Conservation (phyloP, 2,329 filamentous ascomycete genomes). For the Alternaria longipes region DNA sequence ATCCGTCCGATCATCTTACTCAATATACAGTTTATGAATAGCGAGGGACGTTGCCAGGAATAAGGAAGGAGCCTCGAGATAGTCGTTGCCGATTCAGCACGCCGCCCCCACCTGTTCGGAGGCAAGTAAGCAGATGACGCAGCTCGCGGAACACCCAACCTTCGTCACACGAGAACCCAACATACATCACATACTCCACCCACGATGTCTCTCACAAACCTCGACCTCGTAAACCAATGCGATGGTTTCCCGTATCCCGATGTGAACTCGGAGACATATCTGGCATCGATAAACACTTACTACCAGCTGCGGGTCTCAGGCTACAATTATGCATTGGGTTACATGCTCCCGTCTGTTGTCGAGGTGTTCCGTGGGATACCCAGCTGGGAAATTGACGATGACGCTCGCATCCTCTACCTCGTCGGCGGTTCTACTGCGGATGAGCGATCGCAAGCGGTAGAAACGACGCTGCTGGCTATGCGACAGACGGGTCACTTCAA, state of each 20-base stretch:
- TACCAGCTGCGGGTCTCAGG: constrained; percentile 73
- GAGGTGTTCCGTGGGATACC: constrained; percentile 64
- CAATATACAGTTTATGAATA: neutral
- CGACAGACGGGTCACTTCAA: constrained; percentile 75
- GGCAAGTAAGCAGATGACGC: constrained; percentile 20
- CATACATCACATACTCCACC: neutral
- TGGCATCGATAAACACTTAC: constrained; percentile 63
- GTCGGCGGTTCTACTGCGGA: constrained; percentile 67
- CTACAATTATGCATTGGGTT: constrained; percentile 68
- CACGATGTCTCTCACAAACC: constrained; percentile 56
- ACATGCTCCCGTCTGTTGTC: constrained; percentile 69
- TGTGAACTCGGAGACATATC: constrained; percentile 64
- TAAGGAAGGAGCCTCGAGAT: neutral
- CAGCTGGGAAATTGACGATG: constrained; percentile 68
- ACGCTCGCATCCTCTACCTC: constrained; percentile 70
- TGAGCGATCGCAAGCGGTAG: constrained; percentile 68
- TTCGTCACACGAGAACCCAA: neutral
- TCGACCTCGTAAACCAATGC: constrained; percentile 66
- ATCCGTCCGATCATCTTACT: no score
- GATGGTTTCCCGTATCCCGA: constrained; percentile 83
- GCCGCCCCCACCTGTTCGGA: constrained; percentile 38
- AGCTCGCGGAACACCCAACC: constrained; percentile 12
- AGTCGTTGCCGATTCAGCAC: constrained; percentile 15
- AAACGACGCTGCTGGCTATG: constrained; percentile 71
- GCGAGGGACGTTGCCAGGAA: neutral